Evolutionary conservation across 768 basidiomycete genomes (phyloP).

Genomic region (Coprinopsis sp.): DNA sequence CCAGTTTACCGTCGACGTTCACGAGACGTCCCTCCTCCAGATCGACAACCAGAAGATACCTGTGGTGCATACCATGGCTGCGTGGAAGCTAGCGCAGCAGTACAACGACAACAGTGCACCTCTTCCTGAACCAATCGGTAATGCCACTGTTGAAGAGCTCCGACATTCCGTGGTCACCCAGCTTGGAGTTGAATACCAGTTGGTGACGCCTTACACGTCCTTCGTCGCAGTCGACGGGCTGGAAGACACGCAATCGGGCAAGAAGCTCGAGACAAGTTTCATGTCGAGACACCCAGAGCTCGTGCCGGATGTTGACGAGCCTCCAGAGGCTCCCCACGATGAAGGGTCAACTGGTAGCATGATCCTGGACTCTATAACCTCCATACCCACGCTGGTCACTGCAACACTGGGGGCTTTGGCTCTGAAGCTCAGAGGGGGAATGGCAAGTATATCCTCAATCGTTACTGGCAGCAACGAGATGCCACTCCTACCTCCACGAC

Average conservation of each 20-base stretch:
- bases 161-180: conserved; percentile 43
- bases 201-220: conserved; percentile 49
- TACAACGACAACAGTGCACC: conserved; percentile 33
- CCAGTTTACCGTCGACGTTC: conserved; percentile 27
- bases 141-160: conserved; percentile 28
- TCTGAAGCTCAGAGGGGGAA: neutral
- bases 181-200: conserved; percentile 47
- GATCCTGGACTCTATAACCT: too few species aligned
- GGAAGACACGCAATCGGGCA: neutral
- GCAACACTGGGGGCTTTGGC: too few species aligned
- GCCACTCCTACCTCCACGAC: neutral
- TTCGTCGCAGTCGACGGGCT: conserved; percentile 47
- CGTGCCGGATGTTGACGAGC: neutral
- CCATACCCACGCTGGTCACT: too few species aligned
- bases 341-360: too few species aligned
- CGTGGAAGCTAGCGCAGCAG: conserved; percentile 50
- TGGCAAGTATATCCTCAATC: neutral
- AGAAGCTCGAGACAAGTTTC: conserved; percentile 1
- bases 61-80: conserved; percentile 51
- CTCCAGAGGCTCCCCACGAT: neutral
- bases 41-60: conserved; percentile 24
- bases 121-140: conserved; percentile 25
- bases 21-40: conserved; percentile 29
- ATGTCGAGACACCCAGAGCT: conserved; percentile 3
- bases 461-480: neutral